Conservation (phyloP, 352 stramenopile species). For the Phytopythium boreale region DNA sequence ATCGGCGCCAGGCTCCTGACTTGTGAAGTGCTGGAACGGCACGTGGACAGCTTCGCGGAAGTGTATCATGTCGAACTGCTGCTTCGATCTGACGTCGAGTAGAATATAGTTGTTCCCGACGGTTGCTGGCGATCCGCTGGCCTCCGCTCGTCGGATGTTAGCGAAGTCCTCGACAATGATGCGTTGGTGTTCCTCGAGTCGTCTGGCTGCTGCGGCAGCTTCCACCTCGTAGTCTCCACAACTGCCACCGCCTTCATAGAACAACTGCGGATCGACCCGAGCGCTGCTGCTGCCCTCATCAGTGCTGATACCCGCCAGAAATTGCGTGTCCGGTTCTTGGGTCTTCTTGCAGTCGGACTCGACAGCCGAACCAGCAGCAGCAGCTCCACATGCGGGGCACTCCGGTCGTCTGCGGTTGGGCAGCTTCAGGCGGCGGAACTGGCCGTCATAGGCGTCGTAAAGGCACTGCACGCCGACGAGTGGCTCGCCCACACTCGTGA, state of each 20-base stretch:
- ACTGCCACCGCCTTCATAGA: constrained; percentile 15
- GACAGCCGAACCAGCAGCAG: neutral
- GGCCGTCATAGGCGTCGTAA: constrained; percentile 75
- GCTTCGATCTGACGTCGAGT: constrained; percentile 49
- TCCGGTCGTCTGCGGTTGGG: constrained; percentile 27
- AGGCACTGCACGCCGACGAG: constrained; percentile 67
- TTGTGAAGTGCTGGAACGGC: constrained; percentile 45
- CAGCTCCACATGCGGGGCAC: constrained; percentile 38
- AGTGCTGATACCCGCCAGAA: neutral
- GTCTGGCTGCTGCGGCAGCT: neutral
- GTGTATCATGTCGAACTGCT: constrained; percentile 78
- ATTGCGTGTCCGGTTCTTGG: neutral
- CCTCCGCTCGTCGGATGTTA: constrained; percentile 16
- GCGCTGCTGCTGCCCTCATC: neutral
- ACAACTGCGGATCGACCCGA: constrained; percentile 10
- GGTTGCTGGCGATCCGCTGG: neutral
- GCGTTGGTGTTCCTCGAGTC: constrained; percentile 15
- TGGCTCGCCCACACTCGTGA: constrained; percentile 61
- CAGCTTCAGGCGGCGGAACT: constrained; percentile 70
- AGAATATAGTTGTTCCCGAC: constrained; percentile 31
- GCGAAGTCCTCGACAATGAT: constrained; percentile 41
- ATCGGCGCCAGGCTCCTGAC: constrained; percentile 15
- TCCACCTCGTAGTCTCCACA: constrained; percentile 17
- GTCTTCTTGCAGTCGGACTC: neutral
- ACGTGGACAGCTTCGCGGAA: constrained; percentile 69